Base-by-base conservation (phyloP, 345 rosid genomes). In the Sonneratia alba region DNA sequence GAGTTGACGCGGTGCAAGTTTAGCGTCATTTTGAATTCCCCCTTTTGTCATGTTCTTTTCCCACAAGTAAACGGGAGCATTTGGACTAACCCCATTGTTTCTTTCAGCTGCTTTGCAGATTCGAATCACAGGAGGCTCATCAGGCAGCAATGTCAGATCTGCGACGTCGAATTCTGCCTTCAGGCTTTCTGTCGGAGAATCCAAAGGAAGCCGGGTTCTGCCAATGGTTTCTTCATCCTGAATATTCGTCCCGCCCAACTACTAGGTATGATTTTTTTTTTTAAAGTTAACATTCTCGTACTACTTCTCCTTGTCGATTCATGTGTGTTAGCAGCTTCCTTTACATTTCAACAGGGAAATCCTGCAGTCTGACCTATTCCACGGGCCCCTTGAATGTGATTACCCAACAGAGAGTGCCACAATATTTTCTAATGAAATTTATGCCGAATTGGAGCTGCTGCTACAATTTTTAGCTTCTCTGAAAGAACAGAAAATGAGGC, bases 211-310 rank as follows among this genome's bases (percentile, higher is more conserved):
- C 94, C 77, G 97, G 91, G 61, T 89, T 86, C 80, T 91, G 94
- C 77, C 91, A 89, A 76, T 86, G 88, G 94, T 87, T 91, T 79
- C 86, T 91, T 78, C 97, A 89, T 81, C 97, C 97, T 62, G 91
- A 83, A 68, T 87, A 84, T 70, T 36, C 74, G 16, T 87, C 89
- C 72, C 92, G 94, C 79, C 97, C 97, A 71, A 79, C 88, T 70
- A 72, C 94, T 72, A 86, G 97, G 97, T 90, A 89, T 62, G 32
- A 11, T 59, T 18, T 53, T 55, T 70, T 56, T 21, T 70, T 43
- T 32, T 16, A 10, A 22, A 24, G 61, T 18, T 15, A 71, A 36
- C 21, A 32, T 62, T 55, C 19, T 40, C 11, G 22, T n/a, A 6
- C 43, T 36, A 7, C 43, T 47, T 32, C 43, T 48, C 40, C 24